These are phyloP conservation scores for Aspergillus egyptiacus DNA, from an alignment of 495 filamentous ascomycete species.

Conservation along the genomic window DNA sequence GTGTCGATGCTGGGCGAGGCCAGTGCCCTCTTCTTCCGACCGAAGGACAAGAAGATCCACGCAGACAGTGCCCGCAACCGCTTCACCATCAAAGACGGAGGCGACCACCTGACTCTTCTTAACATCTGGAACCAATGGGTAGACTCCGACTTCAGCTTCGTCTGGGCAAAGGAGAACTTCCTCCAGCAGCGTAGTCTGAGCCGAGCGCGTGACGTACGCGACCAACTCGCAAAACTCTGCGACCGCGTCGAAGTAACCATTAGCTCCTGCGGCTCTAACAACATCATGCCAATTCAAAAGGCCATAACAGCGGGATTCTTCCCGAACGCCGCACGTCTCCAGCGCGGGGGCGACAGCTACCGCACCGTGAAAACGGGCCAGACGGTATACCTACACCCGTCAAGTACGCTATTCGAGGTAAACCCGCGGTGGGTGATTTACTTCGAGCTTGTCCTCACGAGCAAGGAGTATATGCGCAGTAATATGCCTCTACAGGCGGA, in stretches of 20 bases:
- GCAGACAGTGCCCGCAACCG: conserved; percentile 88
- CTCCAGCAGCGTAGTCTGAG: conserved; percentile 82
- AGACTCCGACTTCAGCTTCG: conserved; percentile 79
- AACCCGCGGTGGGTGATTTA: conserved; percentile 89
- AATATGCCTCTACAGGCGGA: conserved; percentile 77
- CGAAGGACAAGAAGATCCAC: conserved; percentile 95
- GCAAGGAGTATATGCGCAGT: conserved; percentile 89
- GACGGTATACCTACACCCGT: conserved; percentile 87
- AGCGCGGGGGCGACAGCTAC: conserved; percentile 82
- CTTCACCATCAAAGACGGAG: conserved; percentile 88
- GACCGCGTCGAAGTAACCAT: conserved; percentile 82
- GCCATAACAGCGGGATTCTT: conserved; percentile 92
- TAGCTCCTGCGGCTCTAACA: conserved; percentile 60
- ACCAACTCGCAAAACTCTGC: conserved; percentile 91
- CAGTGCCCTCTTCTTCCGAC: conserved; percentile 85
- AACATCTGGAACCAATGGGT: conserved; percentile 98
- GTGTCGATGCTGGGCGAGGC: conserved; percentile 91
- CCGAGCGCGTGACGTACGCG: conserved; percentile 84
- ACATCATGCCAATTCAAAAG: conserved; percentile 74
- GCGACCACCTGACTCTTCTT: conserved; percentile 85
- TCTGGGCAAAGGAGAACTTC: conserved; percentile 93
- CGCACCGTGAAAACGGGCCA: conserved; percentile 90
- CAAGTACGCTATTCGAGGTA: conserved; percentile 69
- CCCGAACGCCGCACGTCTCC: conserved; percentile 82
- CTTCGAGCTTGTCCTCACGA: conserved; percentile 87